phyloP scores from a whole-genome alignment of 306 rosid species.

The Pterocarpus macrocarpus region DNA sequence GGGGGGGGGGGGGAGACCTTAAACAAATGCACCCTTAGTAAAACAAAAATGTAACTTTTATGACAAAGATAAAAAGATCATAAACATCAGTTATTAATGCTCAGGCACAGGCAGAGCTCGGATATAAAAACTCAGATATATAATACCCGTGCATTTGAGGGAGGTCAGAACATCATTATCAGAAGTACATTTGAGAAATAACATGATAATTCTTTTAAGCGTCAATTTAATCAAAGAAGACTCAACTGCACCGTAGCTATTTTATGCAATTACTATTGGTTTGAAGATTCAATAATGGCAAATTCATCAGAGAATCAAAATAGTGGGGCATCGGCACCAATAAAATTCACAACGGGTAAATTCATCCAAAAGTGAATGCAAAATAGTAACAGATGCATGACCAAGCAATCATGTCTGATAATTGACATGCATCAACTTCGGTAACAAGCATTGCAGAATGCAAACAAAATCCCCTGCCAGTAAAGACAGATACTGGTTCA shows the following conservation, averaged over 20 bases:
- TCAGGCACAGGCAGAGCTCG: constrained; percentile 9
- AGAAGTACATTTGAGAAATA: too few species aligned
- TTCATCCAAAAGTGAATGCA: too few species aligned
- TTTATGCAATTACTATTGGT: too few species aligned
- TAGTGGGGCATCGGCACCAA: too few species aligned
- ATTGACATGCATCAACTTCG: constrained; percentile 19
- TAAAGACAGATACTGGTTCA: background rate
- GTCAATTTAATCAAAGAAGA: too few species aligned
- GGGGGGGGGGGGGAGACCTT: too few species aligned
- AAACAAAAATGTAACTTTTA: background rate
- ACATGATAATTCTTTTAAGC: too few species aligned
- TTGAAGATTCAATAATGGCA: too few species aligned
- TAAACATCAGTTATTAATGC: constrained; percentile 24
- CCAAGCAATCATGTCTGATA: constrained; percentile 7
- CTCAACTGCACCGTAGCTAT: too few species aligned
- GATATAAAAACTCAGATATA: constrained; percentile 8
- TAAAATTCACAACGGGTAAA: too few species aligned
- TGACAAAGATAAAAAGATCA: constrained; percentile 35
- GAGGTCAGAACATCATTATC: constrained; percentile 2
- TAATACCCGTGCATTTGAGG: background rate
- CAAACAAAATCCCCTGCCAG: background rate
- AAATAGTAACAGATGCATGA: background rate
- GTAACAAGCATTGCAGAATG: constrained; percentile 17
- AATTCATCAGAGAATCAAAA: too few species aligned
- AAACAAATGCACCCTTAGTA: too few species aligned